These are phyloP conservation scores for Tubosaeta sp. DNA, from an alignment of 768 basidiomycete genomes.

Conservation along the genomic window DNA sequence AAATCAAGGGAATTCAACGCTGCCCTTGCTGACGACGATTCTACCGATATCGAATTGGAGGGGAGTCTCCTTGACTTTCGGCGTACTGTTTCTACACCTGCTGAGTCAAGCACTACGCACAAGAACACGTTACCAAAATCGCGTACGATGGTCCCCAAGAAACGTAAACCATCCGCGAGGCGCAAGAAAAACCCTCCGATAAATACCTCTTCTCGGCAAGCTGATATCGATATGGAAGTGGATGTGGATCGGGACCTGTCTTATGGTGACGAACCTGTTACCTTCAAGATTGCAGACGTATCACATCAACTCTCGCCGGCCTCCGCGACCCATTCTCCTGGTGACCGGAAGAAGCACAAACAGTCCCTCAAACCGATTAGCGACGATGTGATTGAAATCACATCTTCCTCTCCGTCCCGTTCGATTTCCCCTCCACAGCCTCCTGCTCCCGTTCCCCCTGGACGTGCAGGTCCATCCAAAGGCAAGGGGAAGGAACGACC, in stretches of 20 bases:
- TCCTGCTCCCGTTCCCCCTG: background rate
- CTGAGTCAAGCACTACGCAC: conserved; percentile 29
- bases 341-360: background rate
- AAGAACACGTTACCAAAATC: conserved; percentile 43
- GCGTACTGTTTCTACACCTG: conserved; percentile 50
- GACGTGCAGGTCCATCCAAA: background rate
- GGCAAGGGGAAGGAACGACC: conserved; percentile 11
- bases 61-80: conserved; percentile 46
- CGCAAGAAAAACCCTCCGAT: conserved; percentile 28
- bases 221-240: conserved; percentile 49
- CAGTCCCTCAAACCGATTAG: conserved; percentile 22
- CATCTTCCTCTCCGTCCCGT: conserved; percentile 27
- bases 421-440: conserved; percentile 12
- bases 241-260: conserved; percentile 48
- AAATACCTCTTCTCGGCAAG: conserved; percentile 44
- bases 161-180: conserved; percentile 11
- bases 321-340: conserved; percentile 12
- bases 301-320: conserved; percentile 8
- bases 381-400: conserved; percentile 30
- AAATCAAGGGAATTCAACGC: conserved; percentile 44
- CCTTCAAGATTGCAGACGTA: conserved; percentile 1
- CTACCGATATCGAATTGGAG: conserved; percentile 64
- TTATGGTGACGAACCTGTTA: conserved; percentile 4
- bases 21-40: conserved; percentile 55
- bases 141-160: conserved; percentile 37